phyloP scores from a whole-genome alignment of 1,284 basidiomycete species.

The Leccinum fuscescens region DNA sequence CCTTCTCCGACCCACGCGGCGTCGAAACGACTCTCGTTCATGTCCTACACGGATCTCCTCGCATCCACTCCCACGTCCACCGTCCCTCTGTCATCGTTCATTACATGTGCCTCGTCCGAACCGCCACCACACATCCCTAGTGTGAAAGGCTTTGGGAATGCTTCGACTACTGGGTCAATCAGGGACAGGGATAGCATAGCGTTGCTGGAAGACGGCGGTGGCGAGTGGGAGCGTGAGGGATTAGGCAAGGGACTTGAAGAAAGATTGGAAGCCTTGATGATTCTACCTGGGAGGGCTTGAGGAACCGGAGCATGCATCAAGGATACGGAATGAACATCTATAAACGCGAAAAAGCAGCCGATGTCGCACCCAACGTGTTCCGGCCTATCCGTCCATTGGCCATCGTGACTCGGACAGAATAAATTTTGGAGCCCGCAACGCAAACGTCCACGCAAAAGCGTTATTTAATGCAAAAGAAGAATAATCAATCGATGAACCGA shows the following conservation, averaged over 20 bases:
- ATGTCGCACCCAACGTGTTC: neutral
- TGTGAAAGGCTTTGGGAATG: constrained; percentile 45
- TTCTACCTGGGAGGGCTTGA: constrained; percentile 28
- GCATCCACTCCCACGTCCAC: constrained; percentile 71
- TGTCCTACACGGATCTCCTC: constrained; percentile 82
- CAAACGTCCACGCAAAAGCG: constrained; percentile 6
- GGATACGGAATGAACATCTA: neutral
- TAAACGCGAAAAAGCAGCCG: neutral
- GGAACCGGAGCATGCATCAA: neutral
- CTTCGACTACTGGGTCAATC: constrained; percentile 23
- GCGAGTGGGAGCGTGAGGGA: constrained; percentile 83
- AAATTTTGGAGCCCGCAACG: neutral
- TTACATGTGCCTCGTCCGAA: constrained; percentile 51
- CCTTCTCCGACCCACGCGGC: constrained; percentile 53
- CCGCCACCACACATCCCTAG: constrained; percentile 67
- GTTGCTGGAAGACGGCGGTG: constrained; percentile 58
- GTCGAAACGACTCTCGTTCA: constrained; percentile 75
- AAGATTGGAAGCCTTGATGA: constrained; percentile 60
- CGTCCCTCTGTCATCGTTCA: constrained; percentile 69
- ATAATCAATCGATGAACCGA: constrained; percentile 11
- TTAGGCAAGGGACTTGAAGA: constrained; percentile 79
- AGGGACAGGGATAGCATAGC: constrained; percentile 41
- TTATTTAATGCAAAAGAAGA: constrained; percentile 14
- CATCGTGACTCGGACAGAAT: neutral
- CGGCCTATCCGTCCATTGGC: neutral